A percentile compares a stretch with the other conserved stretches of the same genome.
Conservation (phyloP, 2,329 filamentous ascomycete species). For the Ceratocystis destructans region DNA sequence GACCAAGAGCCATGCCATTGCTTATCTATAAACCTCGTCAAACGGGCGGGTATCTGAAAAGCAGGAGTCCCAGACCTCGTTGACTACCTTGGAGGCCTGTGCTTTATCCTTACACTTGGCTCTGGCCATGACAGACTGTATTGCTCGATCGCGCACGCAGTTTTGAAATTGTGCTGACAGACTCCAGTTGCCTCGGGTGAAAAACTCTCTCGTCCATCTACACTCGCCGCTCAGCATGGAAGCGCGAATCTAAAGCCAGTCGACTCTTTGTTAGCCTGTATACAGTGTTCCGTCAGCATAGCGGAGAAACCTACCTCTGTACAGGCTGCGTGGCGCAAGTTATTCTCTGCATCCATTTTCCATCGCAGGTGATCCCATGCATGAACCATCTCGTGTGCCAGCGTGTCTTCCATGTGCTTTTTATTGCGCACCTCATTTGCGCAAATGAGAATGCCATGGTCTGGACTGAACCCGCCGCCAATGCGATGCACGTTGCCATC, state of each 20-base stretch:
- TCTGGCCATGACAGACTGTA: constrained; percentile 62
- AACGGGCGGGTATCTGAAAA: constrained; percentile 90
- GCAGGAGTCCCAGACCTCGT: constrained; percentile 98
- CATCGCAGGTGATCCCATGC: constrained; percentile 87
- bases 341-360: constrained; percentile 68
- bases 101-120: constrained; percentile 72
- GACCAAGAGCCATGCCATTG: too few relatives aligned
- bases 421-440: constrained; percentile 76
- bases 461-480: constrained; percentile 71
- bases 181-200: constrained; percentile 71
- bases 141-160: constrained; percentile 72
- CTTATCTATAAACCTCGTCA: constrained; percentile 80
- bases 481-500: constrained; percentile 49
- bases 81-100: constrained; percentile 76
- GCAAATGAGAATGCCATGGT: constrained; percentile 80
- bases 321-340: constrained; percentile 81
- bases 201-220: constrained; percentile 74
- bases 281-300: neutral
- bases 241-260: constrained; percentile 58
- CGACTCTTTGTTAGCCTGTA: constrained; percentile 17
- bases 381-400: constrained; percentile 96
- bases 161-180: constrained; percentile 87
- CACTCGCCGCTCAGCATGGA: constrained; percentile 90
- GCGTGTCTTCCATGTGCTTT: constrained; percentile 78
- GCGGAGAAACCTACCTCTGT: constrained; percentile 52